Base-by-base conservation (phyloP, 345 rosid species). In the Kandelia obovata region DNA sequence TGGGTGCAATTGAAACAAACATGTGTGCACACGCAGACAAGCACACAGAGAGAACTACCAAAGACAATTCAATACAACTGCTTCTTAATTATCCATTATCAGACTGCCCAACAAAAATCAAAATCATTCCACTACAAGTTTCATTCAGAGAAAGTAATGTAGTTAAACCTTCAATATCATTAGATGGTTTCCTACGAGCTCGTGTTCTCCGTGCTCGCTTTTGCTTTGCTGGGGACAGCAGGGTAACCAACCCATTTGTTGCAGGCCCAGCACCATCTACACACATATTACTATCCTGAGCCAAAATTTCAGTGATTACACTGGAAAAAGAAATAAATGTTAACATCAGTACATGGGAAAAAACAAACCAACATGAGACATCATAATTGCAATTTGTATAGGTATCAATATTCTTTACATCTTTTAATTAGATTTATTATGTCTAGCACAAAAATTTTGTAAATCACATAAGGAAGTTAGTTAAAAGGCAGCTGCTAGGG, bases 121-220 rank as follows among this genome's bases (percentile, higher is more conserved):
- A 43, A 43, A 43, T 43, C 4, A 4, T 43, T 43, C 17, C 3
- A 11, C 17, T 43, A 43, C 49, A 13, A 43, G 16, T 11, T 43
- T 43, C 49, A 61, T 8, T 21, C 25, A 53, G 61, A 56, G 21
- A 11, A 43, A n/a, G 52, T 63, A 25, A 64, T 30, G 27, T 1
- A 16, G 67, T 60, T 55, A 37, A 67, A 89, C 92, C 96, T 83
- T 73, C 77, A 71, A 63, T 70, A 19, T 71, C 69, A 26, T 67
- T 65, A 32, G 72, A 74, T 28, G 55, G 68, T 62, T 78, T 88
- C 75, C 71, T 80, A 26, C 13, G 77, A 7, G 65, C 66, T 61
- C 74, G 81, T 58, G 28, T 64, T 82, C 78, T 81, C 79, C 69
- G 89, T 75, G 87, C 89, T 65, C 58, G 39, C 72, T 81, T 84